These are phyloP conservation scores for Neurospora africana DNA, from an alignment of 495 filamentous ascomycete species.

Conservation along the genomic window DNA sequence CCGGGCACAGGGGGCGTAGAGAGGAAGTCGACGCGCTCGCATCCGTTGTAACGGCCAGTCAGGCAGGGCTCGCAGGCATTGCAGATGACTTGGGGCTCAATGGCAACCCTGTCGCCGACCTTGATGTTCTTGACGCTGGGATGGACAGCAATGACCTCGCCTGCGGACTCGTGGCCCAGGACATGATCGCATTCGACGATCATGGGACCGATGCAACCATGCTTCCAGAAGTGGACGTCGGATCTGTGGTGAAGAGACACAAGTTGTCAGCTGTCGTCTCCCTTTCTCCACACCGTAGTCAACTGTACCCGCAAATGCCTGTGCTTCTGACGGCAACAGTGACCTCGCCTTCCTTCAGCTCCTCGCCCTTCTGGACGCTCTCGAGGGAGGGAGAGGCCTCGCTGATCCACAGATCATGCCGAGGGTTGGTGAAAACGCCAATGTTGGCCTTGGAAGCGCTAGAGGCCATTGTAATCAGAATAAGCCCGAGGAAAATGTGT, in stretches of 20 bases:
- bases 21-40: conserved; percentile 71
- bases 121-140: conserved; percentile 65
- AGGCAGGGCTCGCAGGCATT: conserved; percentile 80
- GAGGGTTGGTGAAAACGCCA: conserved; percentile 87
- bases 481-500: background rate
- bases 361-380: conserved; percentile 57
- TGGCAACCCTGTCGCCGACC: conserved; percentile 75
- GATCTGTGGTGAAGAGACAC: conserved; percentile 42
- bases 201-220: conserved; percentile 89
- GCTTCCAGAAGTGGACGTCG: conserved; percentile 94
- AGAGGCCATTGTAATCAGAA: conserved; percentile 2
- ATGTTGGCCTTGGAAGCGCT: conserved; percentile 66
- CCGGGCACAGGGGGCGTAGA: conserved; percentile 83
- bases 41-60: conserved; percentile 87
- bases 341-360: conserved; percentile 70
- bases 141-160: conserved; percentile 70
- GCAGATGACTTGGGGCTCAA: conserved; percentile 89
- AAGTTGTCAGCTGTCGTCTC: conserved; percentile 7
- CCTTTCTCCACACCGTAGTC: conserved; percentile 17
- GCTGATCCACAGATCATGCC: conserved; percentile 82
- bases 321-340: conserved; percentile 79
- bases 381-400: conserved; percentile 66
- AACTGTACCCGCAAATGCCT: conserved; percentile 73
- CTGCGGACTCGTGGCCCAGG: conserved; percentile 86
- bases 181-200: conserved; percentile 78